phyloP scores from a whole-genome alignment of 106 monocot genomes.

The Dendrobium huoshanense region DNA sequence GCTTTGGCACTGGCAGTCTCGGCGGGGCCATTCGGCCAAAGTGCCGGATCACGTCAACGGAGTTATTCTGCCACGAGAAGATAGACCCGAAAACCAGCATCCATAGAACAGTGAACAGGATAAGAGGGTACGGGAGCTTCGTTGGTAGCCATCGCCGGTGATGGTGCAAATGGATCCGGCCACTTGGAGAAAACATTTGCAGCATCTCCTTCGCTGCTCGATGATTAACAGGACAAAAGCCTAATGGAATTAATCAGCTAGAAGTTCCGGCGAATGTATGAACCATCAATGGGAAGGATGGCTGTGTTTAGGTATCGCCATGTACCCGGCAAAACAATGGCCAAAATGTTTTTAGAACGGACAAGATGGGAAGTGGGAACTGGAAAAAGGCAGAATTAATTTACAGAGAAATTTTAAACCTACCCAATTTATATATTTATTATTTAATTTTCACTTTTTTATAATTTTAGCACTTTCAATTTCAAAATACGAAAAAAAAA shows the following conservation, averaged over 20 bases:
- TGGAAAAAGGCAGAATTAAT: too few species aligned
- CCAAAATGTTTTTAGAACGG: too few species aligned
- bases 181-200: constrained; percentile 13
- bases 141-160: constrained; percentile 23
- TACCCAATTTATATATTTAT: too few species aligned
- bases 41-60: constrained; percentile 16
- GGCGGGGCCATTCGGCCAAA: not conserved
- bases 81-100: constrained; percentile 30
- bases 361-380: too few species aligned
- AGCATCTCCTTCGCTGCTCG: not conserved
- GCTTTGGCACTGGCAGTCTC: constrained; percentile 13
- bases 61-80: constrained; percentile 36
- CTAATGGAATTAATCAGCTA: not conserved
- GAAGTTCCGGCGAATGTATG: not conserved
- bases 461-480: too few species aligned
- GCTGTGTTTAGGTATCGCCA: too few species aligned
- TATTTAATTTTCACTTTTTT: too few species aligned
- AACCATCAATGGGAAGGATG: too few species aligned
- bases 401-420: too few species aligned
- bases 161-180: constrained; percentile 22
- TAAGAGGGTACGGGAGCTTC: constrained; percentile 8
- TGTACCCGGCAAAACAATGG: too few species aligned
- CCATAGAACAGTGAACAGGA: constrained; percentile 39
- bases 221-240: not conserved
- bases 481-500: too few species aligned